These are phyloP conservation scores for Entomortierella beljakovae DNA, from an alignment of 192 early-diverging fungal species.

Conservation along the genomic window DNA sequence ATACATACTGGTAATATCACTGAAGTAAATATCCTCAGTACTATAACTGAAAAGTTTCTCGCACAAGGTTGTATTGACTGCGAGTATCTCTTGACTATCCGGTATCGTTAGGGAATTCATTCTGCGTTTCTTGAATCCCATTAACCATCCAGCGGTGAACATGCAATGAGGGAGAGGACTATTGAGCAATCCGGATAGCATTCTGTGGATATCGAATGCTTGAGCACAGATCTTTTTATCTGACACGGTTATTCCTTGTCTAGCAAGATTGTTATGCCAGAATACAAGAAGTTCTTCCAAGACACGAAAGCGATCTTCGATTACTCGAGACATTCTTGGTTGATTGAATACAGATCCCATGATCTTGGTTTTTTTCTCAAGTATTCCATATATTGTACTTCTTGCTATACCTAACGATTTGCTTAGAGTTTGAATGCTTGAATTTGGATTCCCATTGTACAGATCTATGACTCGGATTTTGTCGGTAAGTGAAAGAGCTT, in stretches of 20 bases:
- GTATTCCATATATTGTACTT: background rate
- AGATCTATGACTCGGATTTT: too few species aligned
- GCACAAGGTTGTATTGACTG: too few species aligned
- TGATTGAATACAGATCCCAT: too few species aligned
- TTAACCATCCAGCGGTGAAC: conserved; percentile 11
- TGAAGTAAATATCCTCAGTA: background rate
- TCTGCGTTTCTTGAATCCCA: background rate
- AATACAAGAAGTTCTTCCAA: background rate
- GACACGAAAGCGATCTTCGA: background rate
- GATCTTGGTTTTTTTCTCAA: background rate
- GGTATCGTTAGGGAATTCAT: too few species aligned
- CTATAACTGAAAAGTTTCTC: too few species aligned
- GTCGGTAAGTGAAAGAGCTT: too few species aligned
- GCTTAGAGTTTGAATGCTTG: background rate
- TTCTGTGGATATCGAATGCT: conserved; percentile 7
- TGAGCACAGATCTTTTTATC: background rate
- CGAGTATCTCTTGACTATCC: too few species aligned
- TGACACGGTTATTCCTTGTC: background rate
- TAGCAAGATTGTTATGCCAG: background rate
- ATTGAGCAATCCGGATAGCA: background rate
- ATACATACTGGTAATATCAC: background rate
- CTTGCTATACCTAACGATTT: background rate
- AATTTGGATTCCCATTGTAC: too few species aligned
- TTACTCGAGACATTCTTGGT: background rate
- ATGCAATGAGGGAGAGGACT: background rate